These are phyloP conservation scores for Linderina pennispora DNA, from an alignment of 192 early-diverging fungal genomes.

Conservation along the genomic window DNA sequence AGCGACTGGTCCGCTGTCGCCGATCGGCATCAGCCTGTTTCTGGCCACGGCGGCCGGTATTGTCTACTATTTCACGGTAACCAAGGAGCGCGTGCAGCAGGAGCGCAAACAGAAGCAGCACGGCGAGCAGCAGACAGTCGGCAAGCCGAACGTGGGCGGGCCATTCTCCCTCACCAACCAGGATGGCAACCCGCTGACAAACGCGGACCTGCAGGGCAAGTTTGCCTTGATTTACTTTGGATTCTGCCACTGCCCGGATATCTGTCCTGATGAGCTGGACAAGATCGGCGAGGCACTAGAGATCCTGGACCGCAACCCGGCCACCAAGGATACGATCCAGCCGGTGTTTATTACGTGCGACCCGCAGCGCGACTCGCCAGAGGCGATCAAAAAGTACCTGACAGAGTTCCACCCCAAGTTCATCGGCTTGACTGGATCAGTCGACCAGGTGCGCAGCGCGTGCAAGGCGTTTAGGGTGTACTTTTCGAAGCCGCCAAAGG, in stretches of 20 bases:
- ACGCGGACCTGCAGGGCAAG: conserved; percentile 74
- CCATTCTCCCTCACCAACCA: conserved; percentile 83
- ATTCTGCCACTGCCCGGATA: conserved; percentile 99
- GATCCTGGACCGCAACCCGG: conserved; percentile 45
- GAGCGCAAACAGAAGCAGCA: conserved; percentile 16
- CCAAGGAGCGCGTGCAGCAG: conserved; percentile 51
- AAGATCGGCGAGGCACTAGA: conserved; percentile 92
- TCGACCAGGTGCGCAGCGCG: conserved; percentile 72
- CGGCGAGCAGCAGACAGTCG: conserved; percentile 54
- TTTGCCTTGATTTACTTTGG: conserved; percentile 96
- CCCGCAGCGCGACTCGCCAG: conserved; percentile 86
- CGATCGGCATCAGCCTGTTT: conserved; percentile 47
- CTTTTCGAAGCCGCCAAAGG: conserved; percentile 81
- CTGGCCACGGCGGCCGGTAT: conserved; percentile 53
- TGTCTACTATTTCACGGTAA: conserved; percentile 56
- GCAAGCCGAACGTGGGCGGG: conserved; percentile 88
- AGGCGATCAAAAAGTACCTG: conserved; percentile 70
- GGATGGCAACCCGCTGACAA: conserved; percentile 62
- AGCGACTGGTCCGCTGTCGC: conserved; percentile 35
- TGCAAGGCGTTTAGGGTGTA: conserved; percentile 96
- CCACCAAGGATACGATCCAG: conserved; percentile 52
- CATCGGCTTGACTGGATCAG: conserved; percentile 84
- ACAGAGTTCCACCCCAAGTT: conserved; percentile 92
- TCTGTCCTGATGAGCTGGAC: conserved; percentile 98
- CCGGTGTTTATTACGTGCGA: conserved; percentile 97